Evolutionary conservation across 2,329 filamentous ascomycete genomes (phyloP).

Genomic region (Colletotrichum spaethianum): DNA sequence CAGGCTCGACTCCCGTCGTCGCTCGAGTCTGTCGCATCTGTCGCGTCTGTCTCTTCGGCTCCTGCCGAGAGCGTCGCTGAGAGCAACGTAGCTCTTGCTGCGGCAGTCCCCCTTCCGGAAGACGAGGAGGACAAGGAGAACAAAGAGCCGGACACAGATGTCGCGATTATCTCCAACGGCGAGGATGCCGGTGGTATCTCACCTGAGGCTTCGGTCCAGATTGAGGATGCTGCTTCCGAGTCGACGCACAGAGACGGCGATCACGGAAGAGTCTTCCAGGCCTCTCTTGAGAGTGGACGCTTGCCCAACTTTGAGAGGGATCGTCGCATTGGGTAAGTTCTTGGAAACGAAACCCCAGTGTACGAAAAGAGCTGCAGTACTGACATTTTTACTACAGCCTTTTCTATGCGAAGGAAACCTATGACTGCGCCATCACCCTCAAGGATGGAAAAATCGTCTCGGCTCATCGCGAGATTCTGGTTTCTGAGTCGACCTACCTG

Average conservation of each 20-base stretch:
- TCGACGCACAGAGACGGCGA: background rate
- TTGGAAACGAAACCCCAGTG: background rate
- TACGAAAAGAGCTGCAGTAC: background rate
- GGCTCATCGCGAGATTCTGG: slow-evolving; percentile 52
- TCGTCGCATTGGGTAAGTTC: slow-evolving; percentile 19
- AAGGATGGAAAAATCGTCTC: background rate
- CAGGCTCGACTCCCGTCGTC: slow-evolving; percentile 3
- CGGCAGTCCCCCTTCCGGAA: background rate
- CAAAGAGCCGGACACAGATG: background rate
- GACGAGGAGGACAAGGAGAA: background rate
- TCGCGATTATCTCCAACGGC: background rate
- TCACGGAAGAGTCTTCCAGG: slow-evolving; percentile 3
- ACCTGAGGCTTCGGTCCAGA: background rate
- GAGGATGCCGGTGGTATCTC: background rate
- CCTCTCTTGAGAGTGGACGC: slow-evolving; percentile 21
- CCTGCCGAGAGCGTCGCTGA: background rate
- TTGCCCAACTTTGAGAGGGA: slow-evolving; percentile 21
- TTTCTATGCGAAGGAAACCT: slow-evolving; percentile 1
- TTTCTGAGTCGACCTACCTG: slow-evolving; percentile 52
- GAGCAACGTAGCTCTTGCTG: background rate
- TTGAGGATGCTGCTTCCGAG: background rate
- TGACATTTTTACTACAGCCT: background rate
- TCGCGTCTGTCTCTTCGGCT: background rate
- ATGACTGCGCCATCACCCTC: slow-evolving; percentile 19
- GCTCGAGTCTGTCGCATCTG: background rate